Evolutionary conservation across 495 filamentous ascomycete genomes (phyloP), one percentile per base, ranked within the genome.

Genomic region (Pseudevernia furfuracea): DNA sequence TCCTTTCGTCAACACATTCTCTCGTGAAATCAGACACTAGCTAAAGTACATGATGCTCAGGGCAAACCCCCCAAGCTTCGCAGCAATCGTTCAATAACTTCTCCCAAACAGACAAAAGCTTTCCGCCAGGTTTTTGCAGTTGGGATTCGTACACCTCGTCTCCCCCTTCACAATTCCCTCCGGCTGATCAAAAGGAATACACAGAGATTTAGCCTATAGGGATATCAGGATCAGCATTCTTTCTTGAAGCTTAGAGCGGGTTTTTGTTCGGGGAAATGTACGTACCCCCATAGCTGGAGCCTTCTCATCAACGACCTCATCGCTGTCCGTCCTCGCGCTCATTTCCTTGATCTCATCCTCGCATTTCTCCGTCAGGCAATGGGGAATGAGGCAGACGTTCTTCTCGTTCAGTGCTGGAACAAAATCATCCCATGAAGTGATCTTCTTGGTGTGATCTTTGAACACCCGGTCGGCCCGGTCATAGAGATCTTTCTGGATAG

Each of bases 131-230:
- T 79, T 79, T 52, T 71, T 76, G 75, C 94, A 98, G 67, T 95
- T 82, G 36, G 95, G 91, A 79, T 90, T 95, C 66, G 87, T 77
- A 74, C 94, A 98, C 77, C 92, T 92, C 59, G 91, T 96, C 74
- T 88, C 85, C 37, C 90, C 92, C 66, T 84, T 77, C 64, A 85
- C 78, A 63, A 96, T 75, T 43, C 86, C 90, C 68, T 87, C 85
- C 43, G 93, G 91, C 81, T 97, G 94, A 67, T 97, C 90, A 72
- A 96, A 96, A 28, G 95, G 94, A 81, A 98, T 97, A 75, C 94
- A 98, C 70, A 98, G 81, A 66, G 85, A 89, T 85, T 98, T 98
- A 71, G 94, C 95, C 52, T 55, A 55, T 21, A 17, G 34, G 2
- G 12, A 21, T 34, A 21, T 19, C 52, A 9, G 10, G 21, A 30